Conservation (phyloP, 176 grass and related monocot species). For the Elymus sibiricus region DNA sequence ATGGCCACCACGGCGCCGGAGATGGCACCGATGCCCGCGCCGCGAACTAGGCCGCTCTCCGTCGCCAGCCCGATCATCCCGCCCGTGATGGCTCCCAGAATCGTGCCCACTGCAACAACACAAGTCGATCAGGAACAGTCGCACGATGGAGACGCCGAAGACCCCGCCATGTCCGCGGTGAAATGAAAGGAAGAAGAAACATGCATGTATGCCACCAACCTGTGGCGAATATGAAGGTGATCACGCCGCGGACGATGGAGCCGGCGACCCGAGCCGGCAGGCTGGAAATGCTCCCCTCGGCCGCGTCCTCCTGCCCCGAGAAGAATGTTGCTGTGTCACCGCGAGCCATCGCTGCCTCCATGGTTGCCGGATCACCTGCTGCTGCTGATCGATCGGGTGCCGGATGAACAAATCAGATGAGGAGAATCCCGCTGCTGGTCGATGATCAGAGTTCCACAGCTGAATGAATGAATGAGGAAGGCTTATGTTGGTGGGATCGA, state of each 20-base stretch:
- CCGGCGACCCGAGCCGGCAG: conserved; percentile 49
- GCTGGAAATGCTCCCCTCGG: neutral
- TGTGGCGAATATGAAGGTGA: conserved; percentile 77
- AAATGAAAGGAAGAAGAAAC: neutral
- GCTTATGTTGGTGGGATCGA: neutral
- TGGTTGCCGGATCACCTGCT: neutral
- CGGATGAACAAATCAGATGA: neutral
- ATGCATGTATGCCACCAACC: conserved; percentile 8
- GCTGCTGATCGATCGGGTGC: neutral
- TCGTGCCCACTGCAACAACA: conserved; percentile 39
- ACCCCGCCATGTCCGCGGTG: neutral
- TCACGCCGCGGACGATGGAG: conserved; percentile 36
- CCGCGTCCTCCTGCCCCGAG: neutral
- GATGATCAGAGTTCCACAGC: neutral
- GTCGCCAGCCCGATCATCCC: conserved; percentile 77
- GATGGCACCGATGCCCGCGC: conserved; percentile 64
- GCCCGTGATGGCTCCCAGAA: conserved; percentile 68
- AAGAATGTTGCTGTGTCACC: neutral
- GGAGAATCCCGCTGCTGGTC: neutral
- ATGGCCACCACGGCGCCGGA: conserved; percentile 77
- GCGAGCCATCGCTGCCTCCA: neutral
- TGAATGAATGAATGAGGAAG: neutral
- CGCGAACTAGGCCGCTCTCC: conserved; percentile 75
- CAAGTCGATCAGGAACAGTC: neutral
- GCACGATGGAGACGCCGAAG: neutral